phyloP scores from a whole-genome alignment of 306 rosid species.

The barrel medic (Medicago truncatula) region DNA sequence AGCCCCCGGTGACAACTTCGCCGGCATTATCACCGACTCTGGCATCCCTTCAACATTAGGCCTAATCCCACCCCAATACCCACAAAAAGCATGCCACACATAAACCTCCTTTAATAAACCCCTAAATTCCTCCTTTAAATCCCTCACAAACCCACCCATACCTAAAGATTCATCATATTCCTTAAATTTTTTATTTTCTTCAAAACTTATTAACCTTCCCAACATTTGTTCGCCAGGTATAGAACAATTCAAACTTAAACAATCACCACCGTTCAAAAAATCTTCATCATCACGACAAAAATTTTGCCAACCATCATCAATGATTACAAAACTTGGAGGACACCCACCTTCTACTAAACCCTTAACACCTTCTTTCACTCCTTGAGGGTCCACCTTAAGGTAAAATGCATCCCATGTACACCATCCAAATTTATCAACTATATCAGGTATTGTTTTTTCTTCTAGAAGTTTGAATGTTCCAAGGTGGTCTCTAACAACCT shows the following conservation, averaged over 20 bases:
- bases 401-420: slow-evolving; percentile 89
- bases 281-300: slow-evolving; percentile 55
- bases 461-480: slow-evolving; percentile 64
- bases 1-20: slow-evolving; percentile 52
- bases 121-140: slow-evolving; percentile 66
- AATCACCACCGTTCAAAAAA: slow-evolving; percentile 25
- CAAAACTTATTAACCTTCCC: slow-evolving; percentile 54
- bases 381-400: slow-evolving; percentile 66
- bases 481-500: slow-evolving; percentile 47
- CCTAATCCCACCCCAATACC: slow-evolving; percentile 81
- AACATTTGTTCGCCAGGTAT: slow-evolving; percentile 69
- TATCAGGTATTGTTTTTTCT: slow-evolving; percentile 62
- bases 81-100: slow-evolving; percentile 80
- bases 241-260: slow-evolving; percentile 43
- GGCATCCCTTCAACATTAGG: slow-evolving; percentile 58
- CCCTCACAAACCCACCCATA: slow-evolving; percentile 65
- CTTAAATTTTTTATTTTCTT: slow-evolving; percentile 63
- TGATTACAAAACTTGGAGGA: slow-evolving; percentile 64
- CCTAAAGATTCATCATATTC: slow-evolving; percentile 48
- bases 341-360: slow-evolving; percentile 66
- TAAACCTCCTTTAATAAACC: slow-evolving; percentile 61
- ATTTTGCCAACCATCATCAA: slow-evolving; percentile 83
- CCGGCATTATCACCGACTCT: slow-evolving; percentile 44
- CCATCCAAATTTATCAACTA: slow-evolving; percentile 78
- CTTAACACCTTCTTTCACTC: slow-evolving; percentile 59